Conservation (phyloP, 192 early-diverging fungal species). For the Coemansia sp. region DNA sequence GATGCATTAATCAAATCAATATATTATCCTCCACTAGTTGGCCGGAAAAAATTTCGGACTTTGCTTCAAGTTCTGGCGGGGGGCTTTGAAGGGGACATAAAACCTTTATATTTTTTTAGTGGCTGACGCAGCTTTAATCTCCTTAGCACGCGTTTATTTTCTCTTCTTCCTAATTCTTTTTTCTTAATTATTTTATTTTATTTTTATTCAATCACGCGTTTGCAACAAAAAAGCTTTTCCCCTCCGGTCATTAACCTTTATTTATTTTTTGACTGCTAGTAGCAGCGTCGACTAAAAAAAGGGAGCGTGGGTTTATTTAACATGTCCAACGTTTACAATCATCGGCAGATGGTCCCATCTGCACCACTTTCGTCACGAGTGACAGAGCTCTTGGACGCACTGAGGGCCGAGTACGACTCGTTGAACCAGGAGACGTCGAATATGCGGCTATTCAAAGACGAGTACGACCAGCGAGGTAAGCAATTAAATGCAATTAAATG, state of each 20-base stretch:
- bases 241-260: neutral
- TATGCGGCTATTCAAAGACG: constrained; percentile 77
- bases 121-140: too few relatives aligned
- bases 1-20: neutral
- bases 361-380: constrained; percentile 61
- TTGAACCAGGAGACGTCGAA: constrained; percentile 71
- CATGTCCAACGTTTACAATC: constrained; percentile 77
- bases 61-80: too few relatives aligned
- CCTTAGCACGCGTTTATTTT: too few relatives aligned
- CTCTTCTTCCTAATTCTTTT: neutral
- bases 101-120: too few relatives aligned
- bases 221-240: neutral
- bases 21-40: too few relatives aligned
- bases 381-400: constrained; percentile 78
- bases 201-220: neutral
- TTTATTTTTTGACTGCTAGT: neutral
- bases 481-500: neutral
- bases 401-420: constrained; percentile 76
- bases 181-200: neutral
- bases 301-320: neutral
- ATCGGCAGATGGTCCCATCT: constrained; percentile 75
- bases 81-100: too few relatives aligned
- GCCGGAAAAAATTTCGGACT: too few relatives aligned
- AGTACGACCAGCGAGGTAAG: constrained; percentile 86
- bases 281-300: neutral